Evolutionary conservation across 2,329 filamentous ascomycete species (phyloP).

Genomic region (Aureobasidium subglaciale): DNA sequence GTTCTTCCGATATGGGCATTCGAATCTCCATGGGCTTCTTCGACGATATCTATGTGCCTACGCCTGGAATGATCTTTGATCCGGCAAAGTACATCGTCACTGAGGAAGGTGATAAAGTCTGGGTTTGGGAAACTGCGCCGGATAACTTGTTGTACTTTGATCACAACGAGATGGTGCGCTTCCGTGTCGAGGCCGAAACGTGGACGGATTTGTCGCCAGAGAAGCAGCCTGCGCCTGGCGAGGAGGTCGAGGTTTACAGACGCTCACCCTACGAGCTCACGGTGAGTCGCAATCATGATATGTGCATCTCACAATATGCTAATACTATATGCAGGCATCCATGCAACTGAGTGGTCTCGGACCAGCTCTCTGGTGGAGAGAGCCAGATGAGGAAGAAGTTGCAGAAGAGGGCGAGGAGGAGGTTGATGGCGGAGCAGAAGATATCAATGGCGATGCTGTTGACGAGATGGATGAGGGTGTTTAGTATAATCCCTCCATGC

Average conservation of each 20-base stretch:
- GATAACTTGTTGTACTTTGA: conserved; percentile 73
- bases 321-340: conserved; percentile 29
- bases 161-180: conserved; percentile 78
- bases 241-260: conserved; percentile 57
- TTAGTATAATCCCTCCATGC: neutral
- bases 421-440: neutral
- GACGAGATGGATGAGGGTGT: conserved; percentile 5
- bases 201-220: conserved; percentile 90
- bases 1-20: conserved; percentile 65
- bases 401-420: conserved; percentile 11
- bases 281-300: conserved; percentile 23
- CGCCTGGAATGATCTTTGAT: conserved; percentile 62
- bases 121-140: conserved; percentile 73
- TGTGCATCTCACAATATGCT: neutral
- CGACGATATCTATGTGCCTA: conserved; percentile 76
- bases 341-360: conserved; percentile 44
- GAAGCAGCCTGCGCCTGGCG: conserved; percentile 58
- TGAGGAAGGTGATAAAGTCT: conserved; percentile 56
- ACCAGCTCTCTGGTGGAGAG: conserved; percentile 39
- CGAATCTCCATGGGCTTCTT: conserved; percentile 88
- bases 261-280: conserved; percentile 64
- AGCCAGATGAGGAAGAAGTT: conserved; percentile 20
- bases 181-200: conserved; percentile 77
- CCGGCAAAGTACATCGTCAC: conserved; percentile 55
- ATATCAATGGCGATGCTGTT: conserved; percentile 4